A percentile compares a stretch with the other conserved stretches of the same genome.
phyloP scores from a whole-genome alignment of 192 early-diverging fungal genomes.

The Linnemannia exigua region DNA sequence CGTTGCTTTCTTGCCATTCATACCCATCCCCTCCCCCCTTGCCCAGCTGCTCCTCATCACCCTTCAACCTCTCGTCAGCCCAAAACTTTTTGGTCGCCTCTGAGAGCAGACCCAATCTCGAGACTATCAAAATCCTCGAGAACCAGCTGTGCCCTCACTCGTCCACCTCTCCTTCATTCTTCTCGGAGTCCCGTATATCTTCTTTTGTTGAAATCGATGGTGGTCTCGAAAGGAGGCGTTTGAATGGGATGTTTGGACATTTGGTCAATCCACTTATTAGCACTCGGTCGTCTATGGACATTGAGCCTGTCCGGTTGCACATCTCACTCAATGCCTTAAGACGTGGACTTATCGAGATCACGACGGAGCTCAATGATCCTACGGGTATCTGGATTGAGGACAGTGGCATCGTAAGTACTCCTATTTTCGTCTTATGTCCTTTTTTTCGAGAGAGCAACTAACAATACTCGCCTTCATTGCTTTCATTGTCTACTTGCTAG shows the following conservation, averaged over 20 bases:
- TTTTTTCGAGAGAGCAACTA: background rate
- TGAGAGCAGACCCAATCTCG: background rate
- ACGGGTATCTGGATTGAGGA: conserved; percentile 72
- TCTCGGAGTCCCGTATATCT: background rate
- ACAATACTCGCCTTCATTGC: background rate
- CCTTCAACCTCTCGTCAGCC: conserved; percentile 4
- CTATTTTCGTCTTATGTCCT: background rate
- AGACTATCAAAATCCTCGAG: conserved; percentile 57
- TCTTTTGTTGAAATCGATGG: background rate
- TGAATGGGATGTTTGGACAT: conserved; percentile 73
- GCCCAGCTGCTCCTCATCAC: background rate
- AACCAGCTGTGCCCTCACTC: conserved; percentile 57
- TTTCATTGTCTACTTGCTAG: background rate
- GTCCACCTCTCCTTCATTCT: background rate
- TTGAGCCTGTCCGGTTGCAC: conserved; percentile 74
- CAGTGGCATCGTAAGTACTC: conserved; percentile 68
- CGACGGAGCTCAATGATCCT: conserved; percentile 60
- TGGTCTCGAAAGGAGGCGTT: background rate
- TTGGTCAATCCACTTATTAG: conserved; percentile 81
- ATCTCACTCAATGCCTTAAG: conserved; percentile 75
- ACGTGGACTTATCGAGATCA: conserved; percentile 68
- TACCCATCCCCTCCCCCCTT: background rate
- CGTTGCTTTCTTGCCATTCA: background rate
- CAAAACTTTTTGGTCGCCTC: conserved; percentile 14
- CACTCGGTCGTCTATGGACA: conserved; percentile 82